phyloP scores from a whole-genome alignment of 345 rosid species.

The Erysimum cheiranthoides region DNA sequence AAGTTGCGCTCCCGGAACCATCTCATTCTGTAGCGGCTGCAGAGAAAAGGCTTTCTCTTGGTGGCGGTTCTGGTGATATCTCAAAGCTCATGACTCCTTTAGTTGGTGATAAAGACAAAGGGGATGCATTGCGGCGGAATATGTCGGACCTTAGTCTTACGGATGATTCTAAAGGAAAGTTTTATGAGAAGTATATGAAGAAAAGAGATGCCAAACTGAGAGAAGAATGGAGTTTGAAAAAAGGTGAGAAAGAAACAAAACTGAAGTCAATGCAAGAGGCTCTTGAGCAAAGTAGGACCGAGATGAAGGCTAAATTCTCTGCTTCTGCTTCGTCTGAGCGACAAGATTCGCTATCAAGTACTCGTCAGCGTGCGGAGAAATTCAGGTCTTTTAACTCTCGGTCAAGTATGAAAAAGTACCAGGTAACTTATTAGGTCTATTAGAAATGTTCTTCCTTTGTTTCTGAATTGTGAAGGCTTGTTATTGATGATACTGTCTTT shows the following conservation, averaged over 20 bases:
- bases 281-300: conserved; percentile 74
- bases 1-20: conserved; percentile 50
- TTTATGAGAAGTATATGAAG: conserved; percentile 72
- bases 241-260: conserved; percentile 57
- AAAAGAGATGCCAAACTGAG: conserved; percentile 88
- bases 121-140: conserved; percentile 54
- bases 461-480: not conserved
- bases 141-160: conserved; percentile 58
- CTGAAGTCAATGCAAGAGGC: conserved; percentile 79
- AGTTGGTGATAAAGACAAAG: conserved; percentile 43
- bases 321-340: conserved; percentile 42
- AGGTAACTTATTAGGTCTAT: conserved; percentile 55
- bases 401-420: conserved; percentile 61
- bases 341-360: conserved; percentile 52
- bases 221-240: conserved; percentile 75
- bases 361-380: conserved; percentile 62
- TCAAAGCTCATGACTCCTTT: conserved; percentile 52
- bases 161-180: conserved; percentile 79
- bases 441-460: not conserved
- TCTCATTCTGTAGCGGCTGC: conserved; percentile 47
- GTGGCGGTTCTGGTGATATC: conserved; percentile 40
- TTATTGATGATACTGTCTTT: conserved; percentile 48
- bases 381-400: conserved; percentile 60
- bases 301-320: conserved; percentile 76
- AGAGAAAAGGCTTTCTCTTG: conserved; percentile 47